Evolutionary conservation across 305 asterid species (phyloP).

Genomic region (Galium porrigens): DNA sequence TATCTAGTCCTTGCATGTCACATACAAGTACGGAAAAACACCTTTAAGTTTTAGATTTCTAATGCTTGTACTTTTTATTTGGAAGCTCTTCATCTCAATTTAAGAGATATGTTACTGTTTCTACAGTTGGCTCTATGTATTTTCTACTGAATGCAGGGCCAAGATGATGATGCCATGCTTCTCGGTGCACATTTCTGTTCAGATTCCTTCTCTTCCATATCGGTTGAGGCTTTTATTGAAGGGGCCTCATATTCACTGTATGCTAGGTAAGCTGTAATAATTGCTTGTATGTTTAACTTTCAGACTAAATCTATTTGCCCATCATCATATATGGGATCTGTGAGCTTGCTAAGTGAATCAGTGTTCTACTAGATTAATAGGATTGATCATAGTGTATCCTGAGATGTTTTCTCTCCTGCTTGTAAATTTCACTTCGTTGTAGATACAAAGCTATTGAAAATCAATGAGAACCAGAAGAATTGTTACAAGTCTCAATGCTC

Average conservation of each 20-base stretch:
- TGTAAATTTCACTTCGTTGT: background rate
- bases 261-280: constrained; percentile 38
- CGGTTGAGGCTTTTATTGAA: constrained; percentile 34
- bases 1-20: background rate
- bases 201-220: constrained; percentile 68
- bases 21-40: background rate
- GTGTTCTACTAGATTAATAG: background rate
- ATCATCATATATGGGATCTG: background rate
- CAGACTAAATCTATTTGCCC: background rate
- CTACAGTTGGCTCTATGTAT: background rate
- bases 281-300: background rate
- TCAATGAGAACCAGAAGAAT: background rate
- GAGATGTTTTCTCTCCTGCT: background rate
- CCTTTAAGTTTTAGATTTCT: background rate
- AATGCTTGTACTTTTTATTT: background rate
- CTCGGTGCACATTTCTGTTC: constrained; percentile 84
- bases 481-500: background rate
- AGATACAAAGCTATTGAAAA: background rate
- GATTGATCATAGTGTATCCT: background rate
- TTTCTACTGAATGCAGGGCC: constrained; percentile 39
- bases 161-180: constrained; percentile 81
- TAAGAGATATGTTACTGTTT: background rate
- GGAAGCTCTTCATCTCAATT: background rate
- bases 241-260: constrained; percentile 55
- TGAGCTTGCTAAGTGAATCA: background rate